Evolutionary conservation across 208 protist genomes (phyloP).

Genomic region (Leishmania martiniquensis): DNA sequence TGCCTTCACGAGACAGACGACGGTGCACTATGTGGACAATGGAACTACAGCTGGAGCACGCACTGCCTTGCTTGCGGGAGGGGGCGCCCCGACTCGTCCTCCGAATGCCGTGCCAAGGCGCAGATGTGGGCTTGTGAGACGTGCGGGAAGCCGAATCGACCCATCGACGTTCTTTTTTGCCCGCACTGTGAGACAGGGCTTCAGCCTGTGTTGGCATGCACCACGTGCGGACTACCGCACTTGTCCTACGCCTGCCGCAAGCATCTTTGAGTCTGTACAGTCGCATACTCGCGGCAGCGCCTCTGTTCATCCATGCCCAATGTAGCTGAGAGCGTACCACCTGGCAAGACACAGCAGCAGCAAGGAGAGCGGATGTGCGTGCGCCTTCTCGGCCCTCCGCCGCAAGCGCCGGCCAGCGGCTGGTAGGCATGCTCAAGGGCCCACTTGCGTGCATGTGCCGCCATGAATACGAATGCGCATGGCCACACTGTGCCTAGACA

Average conservation of each 20-base stretch:
- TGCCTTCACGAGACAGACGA: slow-evolving; percentile 58
- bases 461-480: background rate
- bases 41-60: slow-evolving; percentile 82
- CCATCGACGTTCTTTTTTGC: slow-evolving; percentile 72
- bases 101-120: slow-evolving; percentile 63
- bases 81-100: slow-evolving; percentile 38
- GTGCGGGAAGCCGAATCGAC: slow-evolving; percentile 59
- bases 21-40: slow-evolving; percentile 48
- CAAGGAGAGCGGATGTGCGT: background rate
- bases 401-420: background rate
- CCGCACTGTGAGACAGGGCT: slow-evolving; percentile 45
- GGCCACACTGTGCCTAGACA: background rate
- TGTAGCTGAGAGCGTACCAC: background rate
- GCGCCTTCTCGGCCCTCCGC: background rate
- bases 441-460: background rate
- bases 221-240: slow-evolving; percentile 50
- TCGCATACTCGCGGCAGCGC: background rate
- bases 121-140: slow-evolving; percentile 52
- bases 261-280: slow-evolving; percentile 7
- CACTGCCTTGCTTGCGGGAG: slow-evolving; percentile 50
- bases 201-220: slow-evolving; percentile 46
- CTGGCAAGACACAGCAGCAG: no score
- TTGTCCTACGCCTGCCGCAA: slow-evolving; percentile 41
- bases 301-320: background rate
- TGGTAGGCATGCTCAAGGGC: background rate